A percentile compares a stretch with the other conserved stretches of the same genome.
Evolutionary conservation across 163 green algal species (phyloP).

Genomic region (Prototheca wickerhamii): DNA sequence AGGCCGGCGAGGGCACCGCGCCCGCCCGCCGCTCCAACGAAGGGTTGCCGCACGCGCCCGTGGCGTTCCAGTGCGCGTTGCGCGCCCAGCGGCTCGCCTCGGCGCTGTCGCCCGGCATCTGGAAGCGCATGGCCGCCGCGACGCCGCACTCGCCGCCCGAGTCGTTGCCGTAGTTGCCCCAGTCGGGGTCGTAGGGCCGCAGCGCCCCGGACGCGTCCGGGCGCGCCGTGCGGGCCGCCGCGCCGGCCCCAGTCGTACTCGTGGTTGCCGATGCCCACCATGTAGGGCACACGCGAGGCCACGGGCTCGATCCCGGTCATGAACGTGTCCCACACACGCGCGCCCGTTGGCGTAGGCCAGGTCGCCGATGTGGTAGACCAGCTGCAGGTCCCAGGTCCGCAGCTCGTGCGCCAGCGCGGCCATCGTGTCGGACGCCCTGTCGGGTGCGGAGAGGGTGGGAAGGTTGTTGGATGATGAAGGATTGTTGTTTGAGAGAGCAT

Average conservation of each 20-base stretch:
- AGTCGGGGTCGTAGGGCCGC: slow-evolving; percentile 46
- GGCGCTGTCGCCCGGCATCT: slow-evolving; percentile 17
- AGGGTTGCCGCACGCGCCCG: slow-evolving; percentile 5
- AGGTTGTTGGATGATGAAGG: no score
- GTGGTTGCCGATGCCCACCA: slow-evolving; percentile 62
- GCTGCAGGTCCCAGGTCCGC: slow-evolving; percentile 10
- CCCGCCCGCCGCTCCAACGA: not conserved
- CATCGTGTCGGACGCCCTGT: slow-evolving; percentile 23
- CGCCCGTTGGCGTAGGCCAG: slow-evolving; percentile 60
- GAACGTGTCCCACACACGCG: slow-evolving; percentile 56
- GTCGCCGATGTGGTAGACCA: slow-evolving; percentile 59
- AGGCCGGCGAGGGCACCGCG: not conserved
- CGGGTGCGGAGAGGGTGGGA: not conserved
- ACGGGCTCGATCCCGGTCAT: slow-evolving; percentile 51
- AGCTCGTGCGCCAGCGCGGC: slow-evolving; percentile 17
- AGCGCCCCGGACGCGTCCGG: slow-evolving; percentile 41
- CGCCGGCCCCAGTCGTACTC: slow-evolving; percentile 40
- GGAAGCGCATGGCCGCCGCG: slow-evolving; percentile 29
- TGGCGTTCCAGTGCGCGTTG: not conserved
- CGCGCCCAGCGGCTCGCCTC: not conserved
- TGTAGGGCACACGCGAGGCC: slow-evolving; percentile 41
- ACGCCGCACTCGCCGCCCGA: slow-evolving; percentile 74
- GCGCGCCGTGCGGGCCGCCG: slow-evolving; percentile 11
- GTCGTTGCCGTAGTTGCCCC: slow-evolving; percentile 62
- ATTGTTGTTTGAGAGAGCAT: no score